Evolutionary conservation across 768 basidiomycete genomes (phyloP), one percentile per base, ranked within the genome.

Genomic region (Russula olivacea): DNA sequence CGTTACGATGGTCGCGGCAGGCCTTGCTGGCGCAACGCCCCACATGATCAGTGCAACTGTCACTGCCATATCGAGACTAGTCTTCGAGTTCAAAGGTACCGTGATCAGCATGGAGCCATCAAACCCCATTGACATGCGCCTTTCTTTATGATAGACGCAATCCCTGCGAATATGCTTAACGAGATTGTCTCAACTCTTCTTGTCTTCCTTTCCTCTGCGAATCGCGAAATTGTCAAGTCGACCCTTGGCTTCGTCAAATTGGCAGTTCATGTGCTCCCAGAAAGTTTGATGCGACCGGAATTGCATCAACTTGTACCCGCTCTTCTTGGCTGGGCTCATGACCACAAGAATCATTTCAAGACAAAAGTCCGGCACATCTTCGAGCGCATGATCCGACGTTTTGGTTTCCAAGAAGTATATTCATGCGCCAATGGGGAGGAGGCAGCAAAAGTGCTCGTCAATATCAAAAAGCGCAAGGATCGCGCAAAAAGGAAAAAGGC

Each of bases 331-430:
- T 96, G 97, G 93, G 92, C 93, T 6, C 93, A 97, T 71, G 95
- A 98, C 71, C 96, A 98, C 76, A 96, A 96, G 73, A 98, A 98
- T 70, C 97, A 98, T 72, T 98, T 99, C 85, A 98, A 98, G 74
- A 79, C 83, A 55, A 98, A 98, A 77, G 93, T 97, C 25, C 86
- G 93, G 49, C 95, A 98, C 73, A 94, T 98, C 67, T 95, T 98
- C 69, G 96, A 98, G 77, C 85, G 96, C 52, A 87, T 98, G 83
- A 81, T 98, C 67, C 79, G 96, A 65, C 83, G 93, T 65, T 97
- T 97, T 70, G 88, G 86, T 0, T 97, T 85, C 81, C 86, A 94
- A 45, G 88, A 88, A 49, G 84, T 99, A 1, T 84, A 89, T 71
- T 78, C 83, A 38, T 86, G 82, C 70, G 82, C 85, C 2, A 83